A percentile compares a stretch with the other conserved stretches of the same genome.
phyloP scores from a whole-genome alignment of 257 asterid species.

The Fraxinus pennsylvanica region DNA sequence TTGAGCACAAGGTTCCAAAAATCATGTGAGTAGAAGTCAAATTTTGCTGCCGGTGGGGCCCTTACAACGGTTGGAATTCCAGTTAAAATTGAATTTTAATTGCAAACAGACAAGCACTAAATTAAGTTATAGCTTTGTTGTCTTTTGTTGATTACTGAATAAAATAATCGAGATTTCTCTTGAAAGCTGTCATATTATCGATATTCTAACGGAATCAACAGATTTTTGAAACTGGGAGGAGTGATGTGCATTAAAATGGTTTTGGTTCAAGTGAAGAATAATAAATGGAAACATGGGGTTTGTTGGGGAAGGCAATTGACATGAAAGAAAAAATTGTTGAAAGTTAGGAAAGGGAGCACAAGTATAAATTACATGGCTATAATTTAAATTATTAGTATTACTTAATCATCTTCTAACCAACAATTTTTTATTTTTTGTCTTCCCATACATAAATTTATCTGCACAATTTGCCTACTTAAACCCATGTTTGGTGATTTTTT shows the following conservation, averaged over 20 bases:
- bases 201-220: neutral
- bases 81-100: no score
- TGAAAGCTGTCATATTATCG: neutral
- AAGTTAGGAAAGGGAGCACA: conserved; percentile 60
- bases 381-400: neutral
- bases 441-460: conserved; percentile 26
- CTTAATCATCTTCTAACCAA: conserved; percentile 66
- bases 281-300: conserved; percentile 12
- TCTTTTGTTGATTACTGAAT: no score
- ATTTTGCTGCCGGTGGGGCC: no score
- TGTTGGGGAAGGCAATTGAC: conserved; percentile 68
- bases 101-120: no score
- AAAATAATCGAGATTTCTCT: neutral
- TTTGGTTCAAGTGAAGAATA: no score
- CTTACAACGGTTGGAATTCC: no score
- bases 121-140: no score
- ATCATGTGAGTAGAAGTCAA: no score
- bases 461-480: neutral
- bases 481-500: neutral
- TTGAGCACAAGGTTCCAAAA: no score
- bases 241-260: no score
- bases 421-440: conserved; percentile 32
- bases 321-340: conserved; percentile 60
- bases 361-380: conserved; percentile 12
- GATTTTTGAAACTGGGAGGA: no score